phyloP scores from a whole-genome alignment of 2,329 filamentous ascomycete species.

The Fusarium palustre region DNA sequence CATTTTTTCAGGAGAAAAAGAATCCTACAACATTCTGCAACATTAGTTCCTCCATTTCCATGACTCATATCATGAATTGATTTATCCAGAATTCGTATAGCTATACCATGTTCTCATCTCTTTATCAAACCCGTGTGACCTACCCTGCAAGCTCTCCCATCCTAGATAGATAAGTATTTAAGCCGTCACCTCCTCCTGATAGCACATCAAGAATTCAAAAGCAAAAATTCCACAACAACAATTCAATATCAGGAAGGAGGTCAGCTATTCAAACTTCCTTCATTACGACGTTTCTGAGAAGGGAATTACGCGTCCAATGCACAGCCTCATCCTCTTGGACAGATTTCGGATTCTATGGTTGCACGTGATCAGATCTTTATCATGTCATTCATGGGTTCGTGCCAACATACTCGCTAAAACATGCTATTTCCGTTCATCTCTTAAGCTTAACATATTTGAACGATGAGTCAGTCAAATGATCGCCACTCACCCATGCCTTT shows the following conservation, averaged over 20 bases:
- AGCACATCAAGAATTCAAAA: not conserved
- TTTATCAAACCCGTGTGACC: no score
- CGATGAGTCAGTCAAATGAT: constrained; percentile 17
- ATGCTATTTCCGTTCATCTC: no score
- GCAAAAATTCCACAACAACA: not conserved
- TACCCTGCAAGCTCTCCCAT: not conserved
- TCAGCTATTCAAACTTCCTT: not conserved
- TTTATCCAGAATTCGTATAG: no score
- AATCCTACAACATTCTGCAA: no score
- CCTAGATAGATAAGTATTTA: no score
- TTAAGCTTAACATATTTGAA: not conserved
- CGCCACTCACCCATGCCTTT: not conserved
- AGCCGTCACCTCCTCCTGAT: not conserved
- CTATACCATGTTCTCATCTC: no score
- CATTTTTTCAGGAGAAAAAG: no score
- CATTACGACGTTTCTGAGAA: not conserved
- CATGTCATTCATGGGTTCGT: not conserved
- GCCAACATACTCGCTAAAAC: not conserved
- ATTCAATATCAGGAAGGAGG: not conserved
- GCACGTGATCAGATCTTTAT: not conserved
- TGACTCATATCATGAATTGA: no score
- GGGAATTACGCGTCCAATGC: constrained; percentile 4
- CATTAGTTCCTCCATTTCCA: no score
- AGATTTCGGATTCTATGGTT: not conserved
- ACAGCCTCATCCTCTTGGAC: constrained; percentile 4